Base-by-base conservation (phyloP, 2,329 filamentous ascomycete genomes). In the Magnaporthiopsis incrustans region DNA sequence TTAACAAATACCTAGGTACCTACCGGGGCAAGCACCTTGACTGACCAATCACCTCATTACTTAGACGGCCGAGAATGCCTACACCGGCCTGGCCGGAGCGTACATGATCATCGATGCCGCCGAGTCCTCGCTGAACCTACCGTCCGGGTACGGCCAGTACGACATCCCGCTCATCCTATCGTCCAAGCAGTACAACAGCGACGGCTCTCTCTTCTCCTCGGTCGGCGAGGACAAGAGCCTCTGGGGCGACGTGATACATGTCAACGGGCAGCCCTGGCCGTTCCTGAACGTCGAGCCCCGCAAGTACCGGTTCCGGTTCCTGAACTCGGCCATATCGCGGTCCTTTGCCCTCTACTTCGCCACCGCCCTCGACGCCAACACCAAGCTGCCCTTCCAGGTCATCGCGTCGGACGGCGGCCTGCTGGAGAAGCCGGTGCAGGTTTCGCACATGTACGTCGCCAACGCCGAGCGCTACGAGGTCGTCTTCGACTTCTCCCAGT, bases 261-360 rank as follows among this genome's bases (percentile, higher is more conserved):
- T 85, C 64, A 86, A 86, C 67, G 81, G 81, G 2, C 79, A 83
- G 67, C 83, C 84, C 2, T 86, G 84, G 84, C 84, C 84, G 3
- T 85, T 77, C 67, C 68, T 85, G 12, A 76, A 79, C n/a, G 83
- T 86, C 4, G 81, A 87, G 71, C 83, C 82, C 8, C 79, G 84
- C 69, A 86, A 85, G 70, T 86, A 87, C 71, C 81, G 83, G 26
- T 79, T 87, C 67, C 75, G 84, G 2, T 69, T 85, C 64, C 76
- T 84, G 32, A 79, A 85, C 70, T 77, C 79, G 14, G 76, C 79
- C n/a, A 69, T 82, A 62, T 79, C 76, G 32, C 72, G 80, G 60
- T 76, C 77, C 22, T 85, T 81, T 65, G 72, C 76, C 22, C 71
- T 85, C 11, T 82, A 79, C 68, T 77, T 84, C 58, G 75, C 69